A percentile compares a stretch with the other conserved stretches of the same genome.
phyloP scores from a whole-genome alignment of 768 basidiomycete species.

The Aureoboletus auriporus region DNA sequence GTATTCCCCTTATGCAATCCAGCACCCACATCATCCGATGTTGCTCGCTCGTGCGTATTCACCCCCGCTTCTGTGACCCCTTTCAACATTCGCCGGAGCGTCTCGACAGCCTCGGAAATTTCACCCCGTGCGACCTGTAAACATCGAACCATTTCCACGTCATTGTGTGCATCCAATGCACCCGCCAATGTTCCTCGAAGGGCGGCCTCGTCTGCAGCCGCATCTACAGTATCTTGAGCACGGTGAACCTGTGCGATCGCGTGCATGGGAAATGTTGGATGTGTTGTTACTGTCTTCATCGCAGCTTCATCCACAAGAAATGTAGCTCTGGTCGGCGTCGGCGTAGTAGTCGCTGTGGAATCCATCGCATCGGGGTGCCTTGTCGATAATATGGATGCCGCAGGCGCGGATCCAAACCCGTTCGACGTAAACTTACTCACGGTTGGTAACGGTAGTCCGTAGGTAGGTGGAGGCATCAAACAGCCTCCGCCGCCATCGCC shows the following conservation, averaged over 20 bases:
- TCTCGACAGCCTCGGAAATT: slow-evolving; percentile 22
- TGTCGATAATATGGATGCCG: not conserved
- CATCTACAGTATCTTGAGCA: slow-evolving; percentile 20
- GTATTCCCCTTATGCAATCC: not conserved
- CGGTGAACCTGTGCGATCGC: slow-evolving; percentile 18
- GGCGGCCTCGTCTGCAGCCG: slow-evolving; percentile 19
- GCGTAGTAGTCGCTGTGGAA: slow-evolving; percentile 1
- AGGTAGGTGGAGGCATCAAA: slow-evolving; percentile 5
- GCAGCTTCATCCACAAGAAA: slow-evolving; percentile 2
- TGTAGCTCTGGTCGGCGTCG: slow-evolving; percentile 9
- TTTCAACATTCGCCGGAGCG: slow-evolving; percentile 18
- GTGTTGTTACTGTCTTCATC: not conserved
- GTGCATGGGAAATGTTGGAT: slow-evolving; percentile 1
- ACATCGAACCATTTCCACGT: slow-evolving; percentile 19
- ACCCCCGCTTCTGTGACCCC: not conserved
- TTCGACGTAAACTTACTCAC: not conserved
- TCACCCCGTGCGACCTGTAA: slow-evolving; percentile 21
- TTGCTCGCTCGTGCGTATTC: not conserved
- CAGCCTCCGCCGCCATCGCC: not conserved
- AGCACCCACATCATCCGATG: not conserved
- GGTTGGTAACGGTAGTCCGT: not conserved
- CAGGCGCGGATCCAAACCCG: not conserved
- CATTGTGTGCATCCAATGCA: slow-evolving; percentile 12
- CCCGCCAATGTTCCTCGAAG: slow-evolving; percentile 17
- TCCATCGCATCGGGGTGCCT: not conserved